phyloP scores from a whole-genome alignment of 345 rosid species.

The Syzygium aromaticum region DNA sequence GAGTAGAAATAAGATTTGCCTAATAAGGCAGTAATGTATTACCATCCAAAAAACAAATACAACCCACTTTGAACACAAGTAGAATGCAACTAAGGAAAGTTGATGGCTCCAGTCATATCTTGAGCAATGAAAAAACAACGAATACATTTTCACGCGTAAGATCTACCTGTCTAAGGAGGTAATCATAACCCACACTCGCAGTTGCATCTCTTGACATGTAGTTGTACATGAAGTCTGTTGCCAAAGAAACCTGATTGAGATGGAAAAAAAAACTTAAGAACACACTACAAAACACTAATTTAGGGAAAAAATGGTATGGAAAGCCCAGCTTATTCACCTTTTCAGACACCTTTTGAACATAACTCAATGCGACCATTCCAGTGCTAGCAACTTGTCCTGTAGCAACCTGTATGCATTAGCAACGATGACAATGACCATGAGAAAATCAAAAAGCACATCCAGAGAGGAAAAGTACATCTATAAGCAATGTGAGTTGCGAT shows the following conservation, averaged over 20 bases:
- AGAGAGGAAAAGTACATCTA: neutral
- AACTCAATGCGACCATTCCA: slow-evolving; percentile 74
- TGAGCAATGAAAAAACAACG: neutral
- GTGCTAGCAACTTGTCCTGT: slow-evolving; percentile 96
- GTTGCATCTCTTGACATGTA: slow-evolving; percentile 80
- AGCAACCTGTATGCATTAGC: slow-evolving; percentile 50
- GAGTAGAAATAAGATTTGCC: neutral
- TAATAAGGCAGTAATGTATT: neutral
- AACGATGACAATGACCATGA: neutral
- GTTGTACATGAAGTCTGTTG: slow-evolving; percentile 85
- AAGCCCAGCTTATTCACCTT: slow-evolving; percentile 44
- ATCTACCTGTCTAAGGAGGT: slow-evolving; percentile 87
- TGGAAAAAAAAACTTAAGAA: slow-evolving; percentile 3
- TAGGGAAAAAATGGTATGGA: neutral
- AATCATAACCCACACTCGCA: slow-evolving; percentile 91
- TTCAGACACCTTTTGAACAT: slow-evolving; percentile 93
- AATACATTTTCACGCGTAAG: neutral
- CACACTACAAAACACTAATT: neutral
- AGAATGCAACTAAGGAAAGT: neutral
- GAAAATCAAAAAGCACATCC: neutral
- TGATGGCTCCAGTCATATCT: neutral
- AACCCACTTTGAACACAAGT: neutral
- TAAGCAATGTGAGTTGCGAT: neutral
- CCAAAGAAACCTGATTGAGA: slow-evolving; percentile 67
- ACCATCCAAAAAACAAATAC: neutral